Conservation (phyloP, 106 monocot species). For the Alisma plantagoaquatica region DNA sequence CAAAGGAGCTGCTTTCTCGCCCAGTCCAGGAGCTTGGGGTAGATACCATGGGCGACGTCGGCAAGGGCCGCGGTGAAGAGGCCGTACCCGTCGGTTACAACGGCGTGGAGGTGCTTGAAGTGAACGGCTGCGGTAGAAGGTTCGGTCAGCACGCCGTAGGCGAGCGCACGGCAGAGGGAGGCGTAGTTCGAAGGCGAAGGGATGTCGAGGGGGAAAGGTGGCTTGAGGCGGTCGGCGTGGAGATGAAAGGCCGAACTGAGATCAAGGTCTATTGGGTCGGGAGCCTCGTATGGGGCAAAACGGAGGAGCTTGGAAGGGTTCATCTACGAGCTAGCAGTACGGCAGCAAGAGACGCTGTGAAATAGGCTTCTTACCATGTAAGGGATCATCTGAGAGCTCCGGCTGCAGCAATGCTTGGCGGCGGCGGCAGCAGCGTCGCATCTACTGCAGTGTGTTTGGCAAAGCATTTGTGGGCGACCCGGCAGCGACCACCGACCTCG, state of each 20-base stretch:
- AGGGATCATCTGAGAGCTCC: neutral
- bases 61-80: conserved; percentile 43
- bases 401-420: no score
- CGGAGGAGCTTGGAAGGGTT: conserved; percentile 11
- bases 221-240: conserved; percentile 28
- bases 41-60: conserved; percentile 27
- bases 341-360: neutral
- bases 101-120: conserved; percentile 60
- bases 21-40: conserved; percentile 24
- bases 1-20: conserved; percentile 40
- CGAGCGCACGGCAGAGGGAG: conserved; percentile 37
- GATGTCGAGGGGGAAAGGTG: conserved; percentile 41
- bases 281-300: conserved; percentile 16
- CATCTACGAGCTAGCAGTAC: neutral
- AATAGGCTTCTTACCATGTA: neutral
- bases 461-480: no score
- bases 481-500: no score
- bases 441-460: no score
- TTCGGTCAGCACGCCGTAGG: conserved; percentile 37
- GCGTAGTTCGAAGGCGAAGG: conserved; percentile 40
- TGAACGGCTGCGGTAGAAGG: conserved; percentile 28
- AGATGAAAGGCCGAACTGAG: conserved; percentile 36
- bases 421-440: no score
- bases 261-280: conserved; percentile 17
- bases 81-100: conserved; percentile 50